phyloP scores from a whole-genome alignment of 306 rosid species.

The Cyclanthera cordifolia region DNA sequence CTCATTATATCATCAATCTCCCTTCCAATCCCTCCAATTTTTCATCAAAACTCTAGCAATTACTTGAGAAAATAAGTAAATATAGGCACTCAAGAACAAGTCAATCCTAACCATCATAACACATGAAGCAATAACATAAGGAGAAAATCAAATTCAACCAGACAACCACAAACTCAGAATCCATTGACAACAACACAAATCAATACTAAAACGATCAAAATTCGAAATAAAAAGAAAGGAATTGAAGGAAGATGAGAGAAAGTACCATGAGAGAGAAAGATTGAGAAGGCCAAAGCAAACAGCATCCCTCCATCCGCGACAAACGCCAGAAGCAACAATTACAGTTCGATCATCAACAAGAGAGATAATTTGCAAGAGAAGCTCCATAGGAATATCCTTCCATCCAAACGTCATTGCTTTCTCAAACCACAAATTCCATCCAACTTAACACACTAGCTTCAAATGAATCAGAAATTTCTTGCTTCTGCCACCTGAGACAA shows the following conservation, averaged over 20 bases:
- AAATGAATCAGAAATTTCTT: neutral
- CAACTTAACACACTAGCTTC: neutral
- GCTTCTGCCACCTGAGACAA: constrained; percentile 7
- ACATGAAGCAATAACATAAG: neutral
- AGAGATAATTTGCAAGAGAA: constrained; percentile 61
- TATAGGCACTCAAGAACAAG: too few species aligned
- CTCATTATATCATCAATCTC: neutral
- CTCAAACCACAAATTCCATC: constrained; percentile 66
- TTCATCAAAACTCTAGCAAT: neutral
- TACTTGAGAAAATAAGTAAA: neutral
- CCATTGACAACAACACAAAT: neutral
- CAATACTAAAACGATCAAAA: neutral
- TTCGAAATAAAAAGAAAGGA: neutral
- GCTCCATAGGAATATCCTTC: constrained; percentile 97
- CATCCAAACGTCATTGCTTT: constrained; percentile 45
- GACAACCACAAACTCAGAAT: neutral
- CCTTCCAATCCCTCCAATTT: neutral
- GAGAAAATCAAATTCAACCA: neutral
- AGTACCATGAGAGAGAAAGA: constrained; percentile 80
- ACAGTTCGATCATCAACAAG: constrained; percentile 68
- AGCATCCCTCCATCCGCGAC: constrained; percentile 97
- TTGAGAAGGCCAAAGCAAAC: constrained; percentile 55
- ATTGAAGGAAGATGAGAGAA: neutral
- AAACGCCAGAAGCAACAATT: constrained; percentile 63
- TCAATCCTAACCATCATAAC: neutral